Evolutionary conservation across 805 yeast species (phyloP), one percentile per base, ranked within the genome.

Genomic region (Candida patagonica): DNA sequence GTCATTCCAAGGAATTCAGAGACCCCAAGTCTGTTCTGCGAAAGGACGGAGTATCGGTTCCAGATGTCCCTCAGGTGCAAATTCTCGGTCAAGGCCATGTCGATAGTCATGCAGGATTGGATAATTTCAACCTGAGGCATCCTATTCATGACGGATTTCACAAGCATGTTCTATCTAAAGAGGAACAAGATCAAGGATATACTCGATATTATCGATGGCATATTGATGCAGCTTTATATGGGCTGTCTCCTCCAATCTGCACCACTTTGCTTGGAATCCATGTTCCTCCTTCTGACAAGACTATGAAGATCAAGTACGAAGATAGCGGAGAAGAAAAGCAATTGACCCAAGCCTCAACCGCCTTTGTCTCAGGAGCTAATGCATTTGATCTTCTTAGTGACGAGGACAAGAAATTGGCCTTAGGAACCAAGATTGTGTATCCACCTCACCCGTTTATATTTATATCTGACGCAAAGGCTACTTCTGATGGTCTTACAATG

Each of bases 121-220:
- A 72, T 34, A 66, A 69, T 19, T 70, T 80, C 43, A 58, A 58
- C 15, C 71, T 85, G 46, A 82, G 83, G 30, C 95, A 86, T 56
- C 95, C 95, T 34, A 78, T 85, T 2, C 95, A 86, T 58, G 73
- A 75, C 50, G 70, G 79, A 1, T 86, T 86, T 72, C 95, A 86
- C 63, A 78, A 78, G 49, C 62, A 69, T 10, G 69, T 76, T 1
- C 68, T 86, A 46, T 65, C 78, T 13, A 70, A 73, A n/a, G 78
- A 76, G 33, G 75, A 85, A 48, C 72, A 80, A 46, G 64, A 66
- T 6, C 54, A 73, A 19, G 74, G 78, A 38, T 72, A 73, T 59
- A 86, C 95, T 2, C 71, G 94, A 52, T 86, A 78, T 59, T 86
- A 85, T 71, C 74, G 95, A 63, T 86, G 95, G 95, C 95, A 86